A percentile compares a stretch with the other conserved stretches of the same genome.
phyloP scores from a whole-genome alignment of 768 basidiomycete species.

The Rhizopogon vulgaris region DNA sequence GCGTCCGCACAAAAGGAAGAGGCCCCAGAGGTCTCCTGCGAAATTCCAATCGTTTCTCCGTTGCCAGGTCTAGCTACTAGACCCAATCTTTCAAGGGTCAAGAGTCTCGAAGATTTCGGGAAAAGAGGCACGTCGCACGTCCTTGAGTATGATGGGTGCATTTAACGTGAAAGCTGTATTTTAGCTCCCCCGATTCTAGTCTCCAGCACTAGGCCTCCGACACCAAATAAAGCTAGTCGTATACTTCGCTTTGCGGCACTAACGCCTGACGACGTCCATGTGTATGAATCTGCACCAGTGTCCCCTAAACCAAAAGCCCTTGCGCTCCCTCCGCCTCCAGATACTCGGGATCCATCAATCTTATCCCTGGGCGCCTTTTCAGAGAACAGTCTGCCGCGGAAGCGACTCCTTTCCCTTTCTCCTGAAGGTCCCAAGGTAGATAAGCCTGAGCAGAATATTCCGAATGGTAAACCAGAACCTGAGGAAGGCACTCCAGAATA shows the following conservation, averaged over 20 bases:
- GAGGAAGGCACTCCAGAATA: slow-evolving; percentile 78
- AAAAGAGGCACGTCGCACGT: slow-evolving; percentile 10
- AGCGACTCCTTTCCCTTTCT: slow-evolving; percentile 3
- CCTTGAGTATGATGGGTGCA: neutral
- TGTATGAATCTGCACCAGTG: slow-evolving; percentile 76
- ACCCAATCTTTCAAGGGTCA: slow-evolving; percentile 23
- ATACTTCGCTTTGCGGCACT: slow-evolving; percentile 74
- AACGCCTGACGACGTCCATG: slow-evolving; percentile 66
- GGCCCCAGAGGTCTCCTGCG: slow-evolving; percentile 7
- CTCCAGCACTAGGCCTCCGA: slow-evolving; percentile 52
- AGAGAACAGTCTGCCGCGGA: slow-evolving; percentile 8
- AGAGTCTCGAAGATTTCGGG: slow-evolving; percentile 23
- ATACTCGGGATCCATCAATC: slow-evolving; percentile 19
- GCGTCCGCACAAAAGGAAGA: neutral
- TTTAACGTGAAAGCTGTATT: slow-evolving; percentile 23
- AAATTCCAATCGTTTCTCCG: neutral
- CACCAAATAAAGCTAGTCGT: slow-evolving; percentile 37
- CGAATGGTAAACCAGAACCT: slow-evolving; percentile 21
- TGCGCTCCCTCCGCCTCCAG: slow-evolving; percentile 44
- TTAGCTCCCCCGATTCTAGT: slow-evolving; percentile 37
- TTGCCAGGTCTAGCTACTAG: slow-evolving; percentile 9
- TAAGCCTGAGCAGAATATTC: neutral
- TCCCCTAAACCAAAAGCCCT: slow-evolving; percentile 58
- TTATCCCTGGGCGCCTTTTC: slow-evolving; percentile 37
- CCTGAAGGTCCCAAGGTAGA: neutral